Base-by-base conservation (phyloP, 1,284 basidiomycete genomes). In the Quambalaria eucalypti region DNA sequence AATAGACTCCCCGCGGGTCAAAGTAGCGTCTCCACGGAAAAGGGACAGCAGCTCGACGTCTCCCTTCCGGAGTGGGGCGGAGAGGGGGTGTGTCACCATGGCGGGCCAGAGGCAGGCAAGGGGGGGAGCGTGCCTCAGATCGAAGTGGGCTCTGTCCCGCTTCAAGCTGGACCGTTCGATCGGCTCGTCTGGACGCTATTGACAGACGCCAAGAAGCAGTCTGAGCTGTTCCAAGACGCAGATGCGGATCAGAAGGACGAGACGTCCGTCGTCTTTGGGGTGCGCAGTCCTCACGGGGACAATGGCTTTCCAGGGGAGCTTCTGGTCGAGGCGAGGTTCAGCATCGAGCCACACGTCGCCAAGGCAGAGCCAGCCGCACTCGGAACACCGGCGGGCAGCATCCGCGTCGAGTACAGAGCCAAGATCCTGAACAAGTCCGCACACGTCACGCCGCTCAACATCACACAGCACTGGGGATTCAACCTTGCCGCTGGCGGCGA, bases 391-490 rank as follows among this genome's bases (percentile, higher is more conserved):
- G 56, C 56, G 1, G 67, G 68, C 9, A 62, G 48, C 42, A 28
- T 68, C 21, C 50, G 60, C n/a, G 51, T 72, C 28, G 64, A 62
- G 23, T 73, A 73, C 55, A 57, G 71, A 9, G 68, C 71, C 4
- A 50, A 58, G 2, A 46, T 73, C 23, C 48, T n/a, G n/a, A n/a
- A n/a, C n/a, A n/a, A n/a, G n/a, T 56, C 14, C 44, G 55, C 14
- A 16, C 33, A 28, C 1, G 52, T 55, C n/a, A 73, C 71, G 16
- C 71, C 71, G 6, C 52, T 73, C 56, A 73, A 72, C 53, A 42
- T 73, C 29, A 69, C 69, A n/a, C 71, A 73, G 33, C 71, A 73
- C 55, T 73, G 71, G 71, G 68, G 66, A 44, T 73, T 73, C 60
- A 65, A 72, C 48, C 52, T 73, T 12, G 55, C 53, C 7, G 57